Evolutionary conservation across 192 early-diverging fungal genomes (phyloP).

Genomic region (Helicostylum pulchrum): DNA sequence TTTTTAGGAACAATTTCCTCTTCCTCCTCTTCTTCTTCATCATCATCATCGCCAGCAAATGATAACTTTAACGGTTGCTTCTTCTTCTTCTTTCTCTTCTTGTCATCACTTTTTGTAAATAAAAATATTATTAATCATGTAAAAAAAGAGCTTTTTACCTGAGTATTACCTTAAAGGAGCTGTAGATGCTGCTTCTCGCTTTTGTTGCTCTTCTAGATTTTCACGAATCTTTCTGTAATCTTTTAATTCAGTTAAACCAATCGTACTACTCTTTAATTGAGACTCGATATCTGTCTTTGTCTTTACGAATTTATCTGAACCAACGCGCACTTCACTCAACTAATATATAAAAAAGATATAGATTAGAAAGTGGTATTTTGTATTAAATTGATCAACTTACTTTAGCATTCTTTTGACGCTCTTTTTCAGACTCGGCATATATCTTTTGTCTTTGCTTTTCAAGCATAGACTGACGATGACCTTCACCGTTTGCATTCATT

Average conservation of each 20-base stretch:
- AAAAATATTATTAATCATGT: background rate
- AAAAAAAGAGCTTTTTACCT: background rate
- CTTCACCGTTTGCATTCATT: conserved; percentile 42
- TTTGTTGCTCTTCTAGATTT: conserved; percentile 79
- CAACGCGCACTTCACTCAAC: conserved; percentile 66
- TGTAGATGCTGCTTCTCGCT: conserved; percentile 67
- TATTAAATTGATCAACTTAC: conserved; percentile 15
- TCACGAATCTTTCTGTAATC: conserved; percentile 87
- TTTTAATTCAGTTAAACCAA: conserved; percentile 84
- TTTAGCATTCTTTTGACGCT: conserved; percentile 72
- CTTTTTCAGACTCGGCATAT: conserved; percentile 64
- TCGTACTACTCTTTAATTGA: conserved; percentile 82
- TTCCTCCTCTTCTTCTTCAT: conserved; percentile 41
- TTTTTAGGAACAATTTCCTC: conserved; percentile 37
- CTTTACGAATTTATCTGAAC: conserved; percentile 75
- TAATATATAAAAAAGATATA: conserved; percentile 18
- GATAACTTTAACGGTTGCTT: conserved; percentile 66
- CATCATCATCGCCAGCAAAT: conserved; percentile 68
- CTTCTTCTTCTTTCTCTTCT: conserved; percentile 66
- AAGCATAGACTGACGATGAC: conserved; percentile 58
- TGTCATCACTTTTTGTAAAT: conserved; percentile 42
- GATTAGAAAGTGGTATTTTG: background rate
- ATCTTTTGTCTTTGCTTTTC: conserved; percentile 71
- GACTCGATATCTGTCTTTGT: conserved; percentile 76
- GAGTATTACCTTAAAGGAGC: conserved; percentile 30